Percentiles rank a stretch among this genome's conserved stretches.
phyloP scores from a whole-genome alignment of 768 basidiomycete genomes.

The Brasilioporus rufonigricans region DNA sequence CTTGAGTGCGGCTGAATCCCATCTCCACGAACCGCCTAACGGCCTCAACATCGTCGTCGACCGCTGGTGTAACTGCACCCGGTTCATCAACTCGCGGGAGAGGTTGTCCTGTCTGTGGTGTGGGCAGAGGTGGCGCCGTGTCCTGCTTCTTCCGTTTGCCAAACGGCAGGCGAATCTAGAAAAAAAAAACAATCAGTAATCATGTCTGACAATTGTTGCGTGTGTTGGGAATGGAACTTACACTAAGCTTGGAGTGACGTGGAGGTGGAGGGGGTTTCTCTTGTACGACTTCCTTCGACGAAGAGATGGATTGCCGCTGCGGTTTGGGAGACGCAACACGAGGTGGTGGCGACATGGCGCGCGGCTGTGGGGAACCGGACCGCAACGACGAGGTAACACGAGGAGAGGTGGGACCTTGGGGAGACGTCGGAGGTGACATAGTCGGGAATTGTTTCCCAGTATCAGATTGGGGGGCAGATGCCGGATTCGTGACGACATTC shows the following conservation, averaged over 20 bases:
- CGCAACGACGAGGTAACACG: conserved; percentile 29
- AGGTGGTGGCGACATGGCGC: conserved; percentile 46
- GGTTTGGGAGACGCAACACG: conserved; percentile 55
- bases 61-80: conserved; percentile 44
- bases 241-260: conserved; percentile 74
- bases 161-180: conserved; percentile 72
- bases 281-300: conserved; percentile 46
- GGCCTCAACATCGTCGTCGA: conserved; percentile 69
- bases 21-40: conserved; percentile 82
- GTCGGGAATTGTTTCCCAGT: conserved; percentile 35
- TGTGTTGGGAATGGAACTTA: conserved; percentile 38
- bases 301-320: conserved; percentile 55
- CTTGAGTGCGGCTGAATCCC: conserved; percentile 86
- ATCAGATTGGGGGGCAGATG: conserved; percentile 15
- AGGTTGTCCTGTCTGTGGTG: conserved; percentile 33
- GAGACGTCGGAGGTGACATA: conserved; percentile 41
- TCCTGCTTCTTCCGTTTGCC: conserved; percentile 72
- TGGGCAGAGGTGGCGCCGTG: conserved; percentile 42
- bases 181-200: conserved; percentile 10
- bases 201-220: background rate
- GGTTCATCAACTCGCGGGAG: conserved; percentile 47
- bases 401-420: conserved; percentile 33
- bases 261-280: conserved; percentile 55
- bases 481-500: conserved; percentile 26
- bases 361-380: conserved; percentile 42